Evolutionary conservation across 192 early-diverging fungal species (phyloP).

Genomic region (Gonapodya sp.): DNA sequence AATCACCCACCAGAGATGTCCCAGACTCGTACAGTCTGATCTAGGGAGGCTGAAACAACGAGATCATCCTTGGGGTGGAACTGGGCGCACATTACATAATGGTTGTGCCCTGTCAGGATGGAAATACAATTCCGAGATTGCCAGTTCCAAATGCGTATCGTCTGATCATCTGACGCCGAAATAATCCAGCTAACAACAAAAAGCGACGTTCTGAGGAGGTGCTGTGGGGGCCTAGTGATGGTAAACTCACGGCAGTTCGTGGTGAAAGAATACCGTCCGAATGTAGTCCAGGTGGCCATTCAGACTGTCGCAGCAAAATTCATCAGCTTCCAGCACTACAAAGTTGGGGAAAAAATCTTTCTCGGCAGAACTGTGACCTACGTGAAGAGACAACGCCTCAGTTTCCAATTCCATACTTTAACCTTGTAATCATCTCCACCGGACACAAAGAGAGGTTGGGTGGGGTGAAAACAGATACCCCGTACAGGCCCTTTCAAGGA

Average conservation of each 20-base stretch:
- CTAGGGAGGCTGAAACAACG: constrained; percentile 89
- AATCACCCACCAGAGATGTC: constrained; percentile 81
- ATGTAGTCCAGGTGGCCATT: constrained; percentile 98
- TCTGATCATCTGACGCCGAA: constrained; percentile 93
- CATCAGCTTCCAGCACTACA: no score
- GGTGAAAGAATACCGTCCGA: constrained; percentile 92
- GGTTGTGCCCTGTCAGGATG: constrained; percentile 94
- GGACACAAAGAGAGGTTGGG: constrained; percentile 93
- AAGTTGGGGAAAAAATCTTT: no score
- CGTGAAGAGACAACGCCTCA: constrained; percentile 89
- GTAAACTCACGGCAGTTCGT: constrained; percentile 70
- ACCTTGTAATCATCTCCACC: constrained; percentile 99
- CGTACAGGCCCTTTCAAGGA: constrained; percentile 79
- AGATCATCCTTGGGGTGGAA: constrained; percentile 98
- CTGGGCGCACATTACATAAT: constrained; percentile 97
- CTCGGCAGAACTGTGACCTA: no score
- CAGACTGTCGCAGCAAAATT: constrained; percentile 24
- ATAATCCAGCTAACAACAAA: constrained; percentile 67
- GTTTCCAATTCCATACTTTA: constrained; percentile 99
- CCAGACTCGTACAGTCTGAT: constrained; percentile 98
- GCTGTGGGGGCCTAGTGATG: no score
- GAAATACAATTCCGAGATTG: constrained; percentile 96
- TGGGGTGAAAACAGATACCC: constrained; percentile 90
- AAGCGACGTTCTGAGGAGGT: no score
- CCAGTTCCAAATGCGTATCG: constrained; percentile 99